phyloP scores from a whole-genome alignment of 75 land plant genomes.

The Pinus tabuliformis region DNA sequence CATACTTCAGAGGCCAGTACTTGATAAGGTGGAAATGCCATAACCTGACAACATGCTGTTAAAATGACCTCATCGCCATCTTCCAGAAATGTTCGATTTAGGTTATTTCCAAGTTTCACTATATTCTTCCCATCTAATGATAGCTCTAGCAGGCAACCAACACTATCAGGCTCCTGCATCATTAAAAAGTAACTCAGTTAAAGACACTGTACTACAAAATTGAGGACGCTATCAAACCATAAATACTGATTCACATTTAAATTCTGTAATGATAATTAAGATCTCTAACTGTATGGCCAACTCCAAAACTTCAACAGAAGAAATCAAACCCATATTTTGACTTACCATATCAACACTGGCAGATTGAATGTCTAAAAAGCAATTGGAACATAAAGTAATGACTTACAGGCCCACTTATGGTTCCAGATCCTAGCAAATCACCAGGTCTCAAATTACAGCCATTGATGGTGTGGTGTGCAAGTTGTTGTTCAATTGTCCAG shows the following conservation, averaged over 20 bases:
- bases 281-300: too few relatives aligned
- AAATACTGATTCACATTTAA: too few relatives aligned
- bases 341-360: too few relatives aligned
- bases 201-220: not conserved
- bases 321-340: too few relatives aligned
- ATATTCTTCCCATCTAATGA: conserved; percentile 76
- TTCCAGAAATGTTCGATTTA: conserved; percentile 66
- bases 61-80: conserved; percentile 96
- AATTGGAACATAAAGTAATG: not conserved
- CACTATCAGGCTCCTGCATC: conserved; percentile 71
- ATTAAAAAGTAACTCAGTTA: not conserved
- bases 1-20: too few relatives aligned
- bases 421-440: conserved; percentile 94
- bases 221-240: too few relatives aligned
- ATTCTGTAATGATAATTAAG: too few relatives aligned
- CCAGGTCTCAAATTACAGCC: conserved; percentile 96
- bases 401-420: conserved; percentile 97
- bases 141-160: conserved; percentile 81
- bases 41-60: conserved; percentile 79
- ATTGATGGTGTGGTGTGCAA: conserved; percentile 94
- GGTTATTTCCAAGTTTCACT: conserved; percentile 48
- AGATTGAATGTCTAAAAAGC: not conserved
- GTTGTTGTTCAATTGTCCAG: conserved; percentile 94
- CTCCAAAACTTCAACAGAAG: too few relatives aligned
- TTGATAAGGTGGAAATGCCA: not conserved